Percentiles rank a stretch among this genome's conserved stretches.
phyloP scores from a whole-genome alignment of 768 basidiomycete species.

The Lyophyllum atratum region DNA sequence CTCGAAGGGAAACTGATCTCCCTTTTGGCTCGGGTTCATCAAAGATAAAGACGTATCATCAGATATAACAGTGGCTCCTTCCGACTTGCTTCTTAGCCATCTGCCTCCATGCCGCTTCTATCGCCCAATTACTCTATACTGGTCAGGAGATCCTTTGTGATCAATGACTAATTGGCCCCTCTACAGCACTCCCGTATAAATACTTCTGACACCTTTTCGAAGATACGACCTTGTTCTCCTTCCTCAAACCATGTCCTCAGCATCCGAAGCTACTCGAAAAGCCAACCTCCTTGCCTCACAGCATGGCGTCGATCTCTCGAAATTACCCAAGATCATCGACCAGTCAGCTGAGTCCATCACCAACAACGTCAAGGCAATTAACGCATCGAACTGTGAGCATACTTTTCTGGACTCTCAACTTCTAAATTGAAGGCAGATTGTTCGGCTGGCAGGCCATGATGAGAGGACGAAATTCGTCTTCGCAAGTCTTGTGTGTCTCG shows the following conservation, averaged over 20 bases:
- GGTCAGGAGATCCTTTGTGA: neutral
- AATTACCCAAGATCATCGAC: constrained; percentile 40
- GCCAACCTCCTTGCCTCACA: constrained; percentile 32
- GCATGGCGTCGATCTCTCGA: constrained; percentile 41
- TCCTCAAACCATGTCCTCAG: neutral
- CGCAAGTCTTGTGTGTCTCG: constrained; percentile 36
- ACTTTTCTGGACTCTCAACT: neutral
- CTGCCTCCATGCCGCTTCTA: neutral
- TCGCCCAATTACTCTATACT: neutral
- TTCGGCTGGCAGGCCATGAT: constrained; percentile 28
- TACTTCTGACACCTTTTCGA: neutral
- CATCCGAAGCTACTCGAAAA: constrained; percentile 22
- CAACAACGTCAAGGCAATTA: constrained; percentile 38
- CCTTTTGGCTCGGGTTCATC: too few relatives aligned
- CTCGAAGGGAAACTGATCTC: too few relatives aligned
- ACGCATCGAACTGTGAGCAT: constrained; percentile 36
- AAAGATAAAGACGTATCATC: neutral
- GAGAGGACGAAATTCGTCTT: constrained; percentile 47
- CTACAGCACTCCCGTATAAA: neutral
- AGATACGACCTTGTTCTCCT: neutral
- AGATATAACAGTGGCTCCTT: neutral
- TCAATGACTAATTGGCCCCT: neutral
- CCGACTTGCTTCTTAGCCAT: neutral
- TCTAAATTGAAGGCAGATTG: neutral
- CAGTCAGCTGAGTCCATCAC: constrained; percentile 45